A percentile compares a stretch with the other conserved stretches of the same genome.
Conservation (phyloP, 1,284 basidiomycete species). For the Ganoderma leucocontextum region DNA sequence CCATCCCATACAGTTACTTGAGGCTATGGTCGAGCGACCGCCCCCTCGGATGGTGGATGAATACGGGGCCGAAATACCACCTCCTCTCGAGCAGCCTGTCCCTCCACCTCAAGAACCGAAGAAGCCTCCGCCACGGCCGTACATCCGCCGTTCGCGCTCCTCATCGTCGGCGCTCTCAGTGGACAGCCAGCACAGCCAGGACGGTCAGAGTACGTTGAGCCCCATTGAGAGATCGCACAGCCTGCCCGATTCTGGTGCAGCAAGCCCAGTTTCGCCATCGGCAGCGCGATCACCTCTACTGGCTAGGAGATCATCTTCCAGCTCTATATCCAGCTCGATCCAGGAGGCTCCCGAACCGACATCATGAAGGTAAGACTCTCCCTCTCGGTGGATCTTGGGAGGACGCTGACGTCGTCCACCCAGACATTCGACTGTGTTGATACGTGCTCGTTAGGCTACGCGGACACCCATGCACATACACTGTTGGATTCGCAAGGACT, state of each 20-base stretch:
- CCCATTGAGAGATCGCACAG: conserved; percentile 29
- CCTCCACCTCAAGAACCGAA: conserved; percentile 31
- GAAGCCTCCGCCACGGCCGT: conserved; percentile 61
- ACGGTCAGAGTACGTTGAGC: conserved; percentile 23
- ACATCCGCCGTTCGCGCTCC: conserved; percentile 61
- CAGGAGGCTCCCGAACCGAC: conserved; percentile 26
- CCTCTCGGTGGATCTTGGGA: neutral
- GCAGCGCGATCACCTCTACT: conserved; percentile 28
- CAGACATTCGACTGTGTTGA: conserved; percentile 6
- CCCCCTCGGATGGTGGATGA: conserved; percentile 69
- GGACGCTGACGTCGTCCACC: neutral
- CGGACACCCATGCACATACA: conserved; percentile 16
- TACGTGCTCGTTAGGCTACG: conserved; percentile 2
- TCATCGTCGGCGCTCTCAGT: conserved; percentile 52
- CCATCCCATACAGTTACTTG: conserved; percentile 51
- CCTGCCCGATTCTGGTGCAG: conserved; percentile 21
- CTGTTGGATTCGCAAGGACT: conserved; percentile 14
- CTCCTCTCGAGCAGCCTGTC: conserved; percentile 28
- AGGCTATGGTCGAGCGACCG: conserved; percentile 69
- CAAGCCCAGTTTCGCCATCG: conserved; percentile 30
- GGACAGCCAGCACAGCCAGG: conserved; percentile 33
- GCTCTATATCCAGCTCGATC: conserved; percentile 29
- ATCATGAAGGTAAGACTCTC: conserved; percentile 16
- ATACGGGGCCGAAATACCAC: conserved; percentile 46
- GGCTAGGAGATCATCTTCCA: conserved; percentile 31